These are phyloP conservation scores for Remersonia thermophila DNA, from an alignment of 2,329 filamentous ascomycete species.

Conservation along the genomic window DNA sequence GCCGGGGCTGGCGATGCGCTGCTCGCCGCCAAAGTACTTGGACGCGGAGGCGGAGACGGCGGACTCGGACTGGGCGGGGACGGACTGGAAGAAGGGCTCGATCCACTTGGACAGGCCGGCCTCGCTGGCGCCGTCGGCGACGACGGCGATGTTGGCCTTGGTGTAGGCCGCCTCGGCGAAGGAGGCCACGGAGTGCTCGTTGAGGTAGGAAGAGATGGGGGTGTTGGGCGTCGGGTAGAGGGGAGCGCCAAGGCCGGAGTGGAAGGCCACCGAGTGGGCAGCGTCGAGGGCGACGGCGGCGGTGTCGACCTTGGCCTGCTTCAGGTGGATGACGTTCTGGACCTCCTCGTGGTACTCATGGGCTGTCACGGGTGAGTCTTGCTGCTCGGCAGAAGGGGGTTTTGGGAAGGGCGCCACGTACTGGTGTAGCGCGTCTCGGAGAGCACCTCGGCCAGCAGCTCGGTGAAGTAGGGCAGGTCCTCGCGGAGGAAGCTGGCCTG, in stretches of 20 bases:
- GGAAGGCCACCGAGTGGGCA: slow-evolving; percentile 79
- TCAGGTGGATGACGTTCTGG: slow-evolving; percentile 59
- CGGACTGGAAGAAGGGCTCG: slow-evolving; percentile 74
- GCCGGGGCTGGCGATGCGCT: slow-evolving; percentile 64
- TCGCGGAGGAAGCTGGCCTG: slow-evolving; percentile 91
- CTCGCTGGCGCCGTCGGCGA: slow-evolving; percentile 76
- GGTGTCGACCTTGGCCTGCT: slow-evolving; percentile 60
- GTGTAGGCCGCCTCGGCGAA: slow-evolving; percentile 72
- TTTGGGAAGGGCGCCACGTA: slow-evolving; percentile 29
- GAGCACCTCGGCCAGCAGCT: slow-evolving; percentile 86
- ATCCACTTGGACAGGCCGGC: slow-evolving; percentile 78
- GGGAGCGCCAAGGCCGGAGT: slow-evolving; percentile 76
- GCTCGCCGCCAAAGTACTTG: slow-evolving; percentile 93
- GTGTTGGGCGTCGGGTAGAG: slow-evolving; percentile 60
- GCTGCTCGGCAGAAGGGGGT: background rate
- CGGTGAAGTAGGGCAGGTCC: slow-evolving; percentile 94
- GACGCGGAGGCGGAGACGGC: slow-evolving; percentile 48
- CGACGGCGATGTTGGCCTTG: slow-evolving; percentile 82
- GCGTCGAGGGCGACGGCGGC: slow-evolving; percentile 67
- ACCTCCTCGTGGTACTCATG: slow-evolving; percentile 89
- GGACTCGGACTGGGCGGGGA: slow-evolving; percentile 42
- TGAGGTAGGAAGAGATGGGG: slow-evolving; percentile 68
- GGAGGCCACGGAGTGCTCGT: slow-evolving; percentile 58
- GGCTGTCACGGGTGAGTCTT: slow-evolving; percentile 35
- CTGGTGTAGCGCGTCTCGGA: slow-evolving; percentile 75